These are phyloP conservation scores for Saturnispora zaruensis DNA, from an alignment of 805 yeast species.

Conservation along the genomic window DNA sequence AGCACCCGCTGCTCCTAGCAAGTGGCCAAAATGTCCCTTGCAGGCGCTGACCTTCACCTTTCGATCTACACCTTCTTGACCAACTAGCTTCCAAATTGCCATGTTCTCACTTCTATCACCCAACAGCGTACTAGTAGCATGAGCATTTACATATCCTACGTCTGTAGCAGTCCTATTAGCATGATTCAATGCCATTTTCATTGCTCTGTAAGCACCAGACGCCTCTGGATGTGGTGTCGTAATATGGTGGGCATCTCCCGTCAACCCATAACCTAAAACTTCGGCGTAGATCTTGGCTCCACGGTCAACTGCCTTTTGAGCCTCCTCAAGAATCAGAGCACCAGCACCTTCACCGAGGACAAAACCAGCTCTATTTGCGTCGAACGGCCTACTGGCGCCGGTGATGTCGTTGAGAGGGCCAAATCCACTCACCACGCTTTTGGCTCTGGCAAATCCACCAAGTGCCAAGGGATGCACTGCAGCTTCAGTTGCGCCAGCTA, in stretches of 20 bases:
- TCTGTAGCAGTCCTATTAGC: conserved; percentile 40
- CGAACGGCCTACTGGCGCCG: conserved; percentile 82
- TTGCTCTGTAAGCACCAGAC: conserved; percentile 74
- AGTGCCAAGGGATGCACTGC: conserved; percentile 78
- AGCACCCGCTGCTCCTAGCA: conserved; percentile 93
- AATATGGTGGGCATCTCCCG: conserved; percentile 88
- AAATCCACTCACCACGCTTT: conserved; percentile 51
- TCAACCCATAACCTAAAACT: conserved; percentile 77
- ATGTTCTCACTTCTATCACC: conserved; percentile 85
- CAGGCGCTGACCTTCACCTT: conserved; percentile 61
- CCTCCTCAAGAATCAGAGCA: conserved; percentile 62
- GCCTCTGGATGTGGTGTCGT: conserved; percentile 86
- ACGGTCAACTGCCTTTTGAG: conserved; percentile 64
- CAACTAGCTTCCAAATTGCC: conserved; percentile 57
- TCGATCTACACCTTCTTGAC: conserved; percentile 24
- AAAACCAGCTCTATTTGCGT: conserved; percentile 68
- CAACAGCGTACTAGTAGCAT: conserved; percentile 85
- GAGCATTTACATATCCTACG: conserved; percentile 84
- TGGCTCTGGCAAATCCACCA: conserved; percentile 87
- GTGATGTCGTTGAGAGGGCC: conserved; percentile 52
- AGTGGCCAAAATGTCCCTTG: conserved; percentile 89
- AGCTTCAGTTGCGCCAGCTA: conserved; percentile 93
- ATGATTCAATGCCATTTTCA: conserved; percentile 60
- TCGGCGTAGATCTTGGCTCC: conserved; percentile 71
- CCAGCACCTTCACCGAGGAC: conserved; percentile 94